Base-by-base conservation (phyloP, 129 eudicot species). In the Calendula officinalis region DNA sequence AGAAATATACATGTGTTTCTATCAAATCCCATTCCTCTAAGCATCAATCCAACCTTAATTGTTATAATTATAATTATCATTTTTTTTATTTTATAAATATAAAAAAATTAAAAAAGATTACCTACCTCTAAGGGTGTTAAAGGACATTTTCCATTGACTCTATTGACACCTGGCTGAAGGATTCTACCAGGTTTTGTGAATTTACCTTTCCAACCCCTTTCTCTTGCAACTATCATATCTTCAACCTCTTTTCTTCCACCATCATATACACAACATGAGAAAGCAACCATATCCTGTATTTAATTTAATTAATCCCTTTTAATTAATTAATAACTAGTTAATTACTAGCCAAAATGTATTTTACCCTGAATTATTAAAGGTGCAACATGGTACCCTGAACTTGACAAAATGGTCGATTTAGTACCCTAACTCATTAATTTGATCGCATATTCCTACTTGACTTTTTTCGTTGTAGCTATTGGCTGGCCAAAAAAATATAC, bases 81-180 rank as follows among this genome's bases (percentile, higher is more conserved):
- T 22, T 22, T 22, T 22, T 22, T 22, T 0, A 22, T 22, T 22
- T 22, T 22, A 22, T 22, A 0, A 22, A 22, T 22, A 22, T 22
- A 22, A 22, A 22, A 22, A 22, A 22, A 0, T 22, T 22, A 0
- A 22, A 22, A 22, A 22, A 22, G 30, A 22, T 22, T 22, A 22
- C 99, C 96, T 77, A 88, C 99, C 96, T 92, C 99, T 75, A 92
- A 76, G 41, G 99, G 99, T 38, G 99, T 88, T 22, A 92, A 74
- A 8, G 99, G 99, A 39, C 99, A 92, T 61, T 88, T 92, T 17
- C 99, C 99, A 69, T 92, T 92, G 52, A 88, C 61, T 72, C 99
- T 81, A 65, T 71, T 92, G 36, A 89, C 95, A 67, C 95, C 99
- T 66, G 99, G 99, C 56, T 60, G 84, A 68, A 92, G 91, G 63